Percentiles rank a stretch among this genome's conserved stretches.
These are phyloP conservation scores for Alternaria hordeiaustralica DNA, from an alignment of 2,329 filamentous ascomycete species.

Conservation along the genomic window DNA sequence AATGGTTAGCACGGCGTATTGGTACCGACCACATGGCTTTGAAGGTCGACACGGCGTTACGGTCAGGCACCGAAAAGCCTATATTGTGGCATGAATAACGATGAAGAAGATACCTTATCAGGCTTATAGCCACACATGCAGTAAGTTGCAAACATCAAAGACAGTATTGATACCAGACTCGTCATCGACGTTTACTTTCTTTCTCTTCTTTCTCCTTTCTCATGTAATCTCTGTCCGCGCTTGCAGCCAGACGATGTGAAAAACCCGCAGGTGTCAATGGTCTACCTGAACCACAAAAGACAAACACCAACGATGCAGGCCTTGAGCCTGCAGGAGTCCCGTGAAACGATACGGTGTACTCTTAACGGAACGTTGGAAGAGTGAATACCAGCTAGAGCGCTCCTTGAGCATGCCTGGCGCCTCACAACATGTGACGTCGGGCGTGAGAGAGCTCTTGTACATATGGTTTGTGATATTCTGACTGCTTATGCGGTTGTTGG, in stretches of 20 bases:
- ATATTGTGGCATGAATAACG: slow-evolving; percentile 5
- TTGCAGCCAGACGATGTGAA: background rate
- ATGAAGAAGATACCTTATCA: background rate
- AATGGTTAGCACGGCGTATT: slow-evolving; percentile 18
- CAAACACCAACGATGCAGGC: slow-evolving; percentile 52
- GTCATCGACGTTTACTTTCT: background rate
- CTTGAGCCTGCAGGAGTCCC: slow-evolving; percentile 52
- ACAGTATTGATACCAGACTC: background rate
- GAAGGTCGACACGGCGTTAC: slow-evolving; percentile 1
- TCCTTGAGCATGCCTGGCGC: background rate
- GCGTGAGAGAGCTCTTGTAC: background rate
- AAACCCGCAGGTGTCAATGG: background rate
- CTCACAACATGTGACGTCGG: background rate
- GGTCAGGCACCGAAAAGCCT: slow-evolving; percentile 2
- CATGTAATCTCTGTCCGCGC: background rate
- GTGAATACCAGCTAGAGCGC: slow-evolving; percentile 21
- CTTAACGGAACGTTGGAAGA: slow-evolving; percentile 59
- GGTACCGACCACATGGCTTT: background rate
- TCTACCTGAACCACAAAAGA: slow-evolving; percentile 1
- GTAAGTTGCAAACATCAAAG: slow-evolving; percentile 5
- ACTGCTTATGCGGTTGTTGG: background rate
- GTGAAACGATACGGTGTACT: slow-evolving; percentile 41
- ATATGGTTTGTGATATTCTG: background rate
- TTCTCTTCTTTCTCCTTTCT: background rate
- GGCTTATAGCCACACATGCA: background rate